Percentiles rank a stretch among this genome's conserved stretches.
These are phyloP conservation scores for maize (Zea mays) DNA, from an alignment of 176 grass and related monocot genomes.

Conservation along the genomic window Zm-B73-REFERENCE-NAM-5.0 NC_050105.1:143535501-143536000, in stretches of 20 bases:
- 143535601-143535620: neutral
- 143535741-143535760: neutral
- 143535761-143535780: neutral
- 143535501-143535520: neutral
- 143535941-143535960: neutral
- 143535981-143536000: too few species aligned
- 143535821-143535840: neutral
- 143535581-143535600: neutral
- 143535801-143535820: neutral
- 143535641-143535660: neutral
- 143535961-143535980: too few species aligned
- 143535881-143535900: neutral
- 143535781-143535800: neutral
- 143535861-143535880: neutral
- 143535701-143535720: neutral
- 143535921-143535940: neutral
- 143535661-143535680: neutral
- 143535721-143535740: neutral
- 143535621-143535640: neutral
- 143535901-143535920: neutral
- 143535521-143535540: slow-evolving; percentile 9
- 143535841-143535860: neutral
- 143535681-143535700: slow-evolving; percentile 10
- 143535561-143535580: slow-evolving; percentile 20
- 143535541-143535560: neutral